Evolutionary conservation across 2,329 filamentous ascomycete genomes (phyloP), one percentile per base, ranked within the genome.

Genomic region (Calonectria hawksworthii): DNA sequence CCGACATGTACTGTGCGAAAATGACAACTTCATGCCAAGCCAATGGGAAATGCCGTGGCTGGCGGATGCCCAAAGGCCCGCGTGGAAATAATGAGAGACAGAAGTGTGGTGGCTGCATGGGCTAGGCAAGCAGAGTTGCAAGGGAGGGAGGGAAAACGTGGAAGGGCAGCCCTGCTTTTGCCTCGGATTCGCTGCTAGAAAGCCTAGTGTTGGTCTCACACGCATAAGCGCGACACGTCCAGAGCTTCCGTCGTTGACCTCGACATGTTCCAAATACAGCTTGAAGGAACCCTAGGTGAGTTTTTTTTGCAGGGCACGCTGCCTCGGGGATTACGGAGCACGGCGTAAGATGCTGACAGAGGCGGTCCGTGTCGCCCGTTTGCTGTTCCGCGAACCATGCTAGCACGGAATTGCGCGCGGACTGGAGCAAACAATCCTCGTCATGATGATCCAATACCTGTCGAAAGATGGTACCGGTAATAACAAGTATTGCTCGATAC

Each of bases 61-160:
- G 72, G 52, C 68, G 51, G 70, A 70, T 64, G 69, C 54, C 71
- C 65, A 73, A 75, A 75, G 64, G 74, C 63, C 73, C 69, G 66
- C 44, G 74, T 73, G 73, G 68, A 69, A 64, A 51, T 47, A 65
- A 66, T 52, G 70, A 66, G 38, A 75, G 68, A 76, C 61, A 68
- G 63, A 68, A 67, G 66, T n/a, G 54, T 38, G 73, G 73, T 77
- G 73, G 74, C 72, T 81, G 76, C 78, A 80, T 71, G 76, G 77
- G 69, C 75, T 78, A 73, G 68, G 72, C 75, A 74, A 64, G 70
- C 67, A 63, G 73, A 78, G 73, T 47, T 64, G 75, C 56, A 72
- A 72, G 68, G 74, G 74, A 78, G 74, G 77, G 75, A 76, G 76
- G 69, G 71, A 80, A 79, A 81, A 81, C 80, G 78, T 81, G 80